Percentiles rank a stretch among this genome's conserved stretches.
Conservation (phyloP, 2,329 filamentous ascomycete genomes). For the Nemania serpens region DNA sequence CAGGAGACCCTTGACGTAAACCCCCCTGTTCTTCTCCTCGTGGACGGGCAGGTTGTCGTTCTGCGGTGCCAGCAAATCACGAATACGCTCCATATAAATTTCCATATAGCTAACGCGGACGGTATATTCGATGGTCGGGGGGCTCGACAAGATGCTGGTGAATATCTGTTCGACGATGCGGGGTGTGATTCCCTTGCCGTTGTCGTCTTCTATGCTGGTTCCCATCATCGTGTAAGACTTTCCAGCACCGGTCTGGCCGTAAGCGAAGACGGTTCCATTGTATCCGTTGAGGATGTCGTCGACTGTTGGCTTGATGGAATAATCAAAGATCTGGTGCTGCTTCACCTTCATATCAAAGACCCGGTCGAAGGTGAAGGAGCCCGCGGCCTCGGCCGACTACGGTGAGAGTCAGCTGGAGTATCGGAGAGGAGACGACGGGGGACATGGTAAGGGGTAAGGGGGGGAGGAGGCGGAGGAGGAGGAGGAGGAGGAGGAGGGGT, state of each 20-base stretch:
- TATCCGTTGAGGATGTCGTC: constrained; percentile 99
- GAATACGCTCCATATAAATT: constrained; percentile 99
- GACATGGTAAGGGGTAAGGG: background rate
- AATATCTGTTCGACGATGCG: constrained; percentile 98
- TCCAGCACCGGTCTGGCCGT: constrained; percentile 96
- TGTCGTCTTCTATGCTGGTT: constrained; percentile 87
- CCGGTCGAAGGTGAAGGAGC: constrained; percentile 94
- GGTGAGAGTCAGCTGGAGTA: constrained; percentile 36
- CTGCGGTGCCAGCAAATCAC: constrained; percentile 87
- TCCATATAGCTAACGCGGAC: constrained; percentile 99
- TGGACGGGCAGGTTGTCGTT: constrained; percentile 98
- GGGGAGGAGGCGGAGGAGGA: background rate
- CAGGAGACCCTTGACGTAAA: constrained; percentile 93
- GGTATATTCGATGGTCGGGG: constrained; percentile 96
- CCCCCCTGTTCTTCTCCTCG: constrained; percentile 93
- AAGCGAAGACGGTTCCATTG: constrained; percentile 98
- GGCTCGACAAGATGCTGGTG: constrained; percentile 88
- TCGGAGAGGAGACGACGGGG: background rate
- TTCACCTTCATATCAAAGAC: constrained; percentile 93
- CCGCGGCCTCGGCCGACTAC: constrained; percentile 80
- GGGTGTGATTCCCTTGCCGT: constrained; percentile 90
- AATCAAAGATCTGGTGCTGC: constrained; percentile 95
- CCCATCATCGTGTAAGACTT: constrained; percentile 99
- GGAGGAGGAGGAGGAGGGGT: constrained; percentile 5
- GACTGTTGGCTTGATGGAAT: constrained; percentile 92